Evolutionary conservation across 345 rosid species (phyloP).

Genomic region (Ricinus communis): DNA sequence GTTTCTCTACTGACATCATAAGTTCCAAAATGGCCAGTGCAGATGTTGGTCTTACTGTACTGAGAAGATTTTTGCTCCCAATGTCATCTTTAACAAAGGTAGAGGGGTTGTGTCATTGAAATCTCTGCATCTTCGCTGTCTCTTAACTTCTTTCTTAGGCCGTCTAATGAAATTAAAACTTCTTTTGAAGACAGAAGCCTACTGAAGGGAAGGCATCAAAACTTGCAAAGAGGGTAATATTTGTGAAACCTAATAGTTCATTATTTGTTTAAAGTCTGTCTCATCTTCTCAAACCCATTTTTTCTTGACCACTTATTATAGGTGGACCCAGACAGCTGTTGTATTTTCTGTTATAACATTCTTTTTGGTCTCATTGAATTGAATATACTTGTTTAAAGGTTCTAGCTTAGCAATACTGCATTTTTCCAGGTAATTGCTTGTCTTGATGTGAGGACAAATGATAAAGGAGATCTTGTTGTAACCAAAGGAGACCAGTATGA

Average conservation of each 20-base stretch:
- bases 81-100: conserved; percentile 54
- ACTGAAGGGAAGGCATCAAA: conserved; percentile 68
- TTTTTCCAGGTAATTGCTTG: conserved; percentile 85
- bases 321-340: not conserved
- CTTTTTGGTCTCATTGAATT: not conserved
- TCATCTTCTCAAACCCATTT: not conserved
- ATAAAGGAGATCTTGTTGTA: conserved; percentile 94
- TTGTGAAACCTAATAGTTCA: conserved; percentile 12
- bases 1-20: conserved; percentile 13
- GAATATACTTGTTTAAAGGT: conserved; percentile 10
- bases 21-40: conserved; percentile 33
- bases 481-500: conserved; percentile 98
- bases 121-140: conserved; percentile 5
- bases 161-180: conserved; percentile 50
- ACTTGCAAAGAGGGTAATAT: conserved; percentile 91
- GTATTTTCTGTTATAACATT: not conserved
- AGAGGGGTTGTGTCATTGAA: conserved; percentile 27
- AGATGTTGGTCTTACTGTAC: conserved; percentile 93
- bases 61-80: conserved; percentile 78
- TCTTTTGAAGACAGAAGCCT: conserved; percentile 73
- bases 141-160: conserved; percentile 16
- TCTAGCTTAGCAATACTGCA: conserved; percentile 12
- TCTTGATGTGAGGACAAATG: conserved; percentile 95
- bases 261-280: not conserved
- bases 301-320: not conserved